Evolutionary conservation across 75 land plant species (phyloP), one percentile per base, ranked within the genome.

Genomic region (Pseudotsuga menziesii): DNA sequence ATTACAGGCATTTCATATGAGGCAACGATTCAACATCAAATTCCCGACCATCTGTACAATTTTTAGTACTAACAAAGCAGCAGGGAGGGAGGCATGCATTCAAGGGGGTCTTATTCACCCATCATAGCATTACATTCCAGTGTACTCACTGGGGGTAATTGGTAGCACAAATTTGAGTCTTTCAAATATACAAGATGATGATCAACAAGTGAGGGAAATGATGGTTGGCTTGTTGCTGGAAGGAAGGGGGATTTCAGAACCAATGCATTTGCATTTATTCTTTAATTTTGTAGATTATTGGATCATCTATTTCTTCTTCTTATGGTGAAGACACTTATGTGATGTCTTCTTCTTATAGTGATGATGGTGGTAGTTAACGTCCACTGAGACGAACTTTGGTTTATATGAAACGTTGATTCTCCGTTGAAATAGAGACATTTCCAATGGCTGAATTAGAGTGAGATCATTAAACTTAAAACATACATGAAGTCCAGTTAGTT

Each of bases 221-320:
- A 64, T 64, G 69, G 41, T 8, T 32, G 29, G 69, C 20, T 64
- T 64, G 69, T 64, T 64, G 39, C 29, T 29, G 67, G 67, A 67
- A 67, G 19, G 29, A 67, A 9, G 71, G 39, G 48, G 35, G 72
- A 44, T 69, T 39, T 69, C 6, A 69, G 72, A 69, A 39, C 41
- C 72, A 35, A 35, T 67, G 36, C 20, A 19, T 69, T 69, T 16
- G 4, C 72, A 69, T 69, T 41, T 41, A 69, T 69, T 69, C 52
- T 69, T 69, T 69, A 48, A 48, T 48, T 48, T 69, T 69, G 72
- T 44, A 41, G 72, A 69, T 39, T 69, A 69, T 41, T 69, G 23
- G 52, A 41, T 69, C 48, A 69, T 69, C 41, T 69, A 23, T 69
- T 39, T 19, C 20, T 35, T 64, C 17, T 17, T 29, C 35, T 16